phyloP scores from a whole-genome alignment of 2,329 filamentous ascomycete species.

The Ceratocystis colombiana region DNA sequence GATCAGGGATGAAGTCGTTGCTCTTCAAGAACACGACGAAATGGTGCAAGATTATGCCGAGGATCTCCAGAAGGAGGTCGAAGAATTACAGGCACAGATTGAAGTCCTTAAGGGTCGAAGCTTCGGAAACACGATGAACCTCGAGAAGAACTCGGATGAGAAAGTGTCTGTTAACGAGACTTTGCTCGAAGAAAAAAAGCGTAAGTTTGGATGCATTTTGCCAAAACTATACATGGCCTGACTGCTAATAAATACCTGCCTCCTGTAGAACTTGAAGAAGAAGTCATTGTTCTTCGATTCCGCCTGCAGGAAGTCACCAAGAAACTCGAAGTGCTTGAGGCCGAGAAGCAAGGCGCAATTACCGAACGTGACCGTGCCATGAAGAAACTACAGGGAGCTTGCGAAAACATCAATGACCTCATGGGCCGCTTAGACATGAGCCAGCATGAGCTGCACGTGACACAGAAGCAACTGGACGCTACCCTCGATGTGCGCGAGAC shows the following conservation, averaged over 20 bases:
- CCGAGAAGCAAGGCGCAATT: constrained; percentile 51
- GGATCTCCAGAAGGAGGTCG: constrained; percentile 43
- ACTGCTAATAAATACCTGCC: background rate
- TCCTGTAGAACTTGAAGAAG: constrained; percentile 45
- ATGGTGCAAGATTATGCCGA: constrained; percentile 46
- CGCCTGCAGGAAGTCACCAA: constrained; percentile 53
- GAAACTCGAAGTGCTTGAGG: constrained; percentile 52
- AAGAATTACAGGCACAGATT: constrained; percentile 42
- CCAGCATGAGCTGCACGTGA: constrained; percentile 37
- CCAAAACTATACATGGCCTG: background rate
- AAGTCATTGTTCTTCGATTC: constrained; percentile 50
- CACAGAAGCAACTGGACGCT: constrained; percentile 36
- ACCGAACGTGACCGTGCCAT: constrained; percentile 57
- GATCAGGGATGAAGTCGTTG: constrained; percentile 48
- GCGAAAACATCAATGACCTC: constrained; percentile 45
- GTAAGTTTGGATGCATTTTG: constrained; percentile 37
- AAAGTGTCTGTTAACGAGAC: constrained; percentile 30
- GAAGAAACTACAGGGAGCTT: constrained; percentile 51
- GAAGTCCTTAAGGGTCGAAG: constrained; percentile 38
- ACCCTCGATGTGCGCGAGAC: constrained; percentile 35
- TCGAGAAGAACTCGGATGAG: constrained; percentile 25
- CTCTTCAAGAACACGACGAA: constrained; percentile 47
- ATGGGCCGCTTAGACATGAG: constrained; percentile 37
- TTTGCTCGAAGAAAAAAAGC: constrained; percentile 44
- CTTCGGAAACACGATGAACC: constrained; percentile 32